These are phyloP conservation scores for Hawksworthiomyces lignivorus DNA, from an alignment of 2,329 filamentous ascomycete genomes.

Conservation along the genomic window DNA sequence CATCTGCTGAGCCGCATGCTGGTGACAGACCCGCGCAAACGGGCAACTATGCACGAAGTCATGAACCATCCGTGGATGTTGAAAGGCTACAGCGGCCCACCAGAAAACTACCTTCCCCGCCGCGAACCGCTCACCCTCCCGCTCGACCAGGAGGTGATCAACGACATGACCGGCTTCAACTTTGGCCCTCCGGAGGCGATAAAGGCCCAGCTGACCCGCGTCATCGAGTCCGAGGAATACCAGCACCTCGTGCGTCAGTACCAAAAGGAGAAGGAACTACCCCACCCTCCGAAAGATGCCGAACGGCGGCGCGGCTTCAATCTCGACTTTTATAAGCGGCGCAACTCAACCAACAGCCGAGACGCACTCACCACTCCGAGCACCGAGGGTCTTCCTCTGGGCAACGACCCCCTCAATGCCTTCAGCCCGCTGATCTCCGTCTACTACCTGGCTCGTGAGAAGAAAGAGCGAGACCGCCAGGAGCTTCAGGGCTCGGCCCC, in stretches of 20 bases:
- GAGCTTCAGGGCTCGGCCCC: slow-evolving; percentile 34
- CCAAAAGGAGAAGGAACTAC: slow-evolving; percentile 57
- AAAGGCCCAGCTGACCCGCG: slow-evolving; percentile 67
- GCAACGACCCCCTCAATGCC: slow-evolving; percentile 83
- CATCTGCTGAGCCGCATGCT: slow-evolving; percentile 91
- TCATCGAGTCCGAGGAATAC: slow-evolving; percentile 93
- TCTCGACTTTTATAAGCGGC: slow-evolving; percentile 94
- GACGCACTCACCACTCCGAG: slow-evolving; percentile 83
- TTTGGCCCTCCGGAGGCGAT: slow-evolving; percentile 86
- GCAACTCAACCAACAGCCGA: slow-evolving; percentile 80
- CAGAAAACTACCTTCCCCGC: slow-evolving; percentile 78
- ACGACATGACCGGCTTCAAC: slow-evolving; percentile 96
- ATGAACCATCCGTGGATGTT: slow-evolving; percentile 94
- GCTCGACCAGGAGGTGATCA: slow-evolving; percentile 73
- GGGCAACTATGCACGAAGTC: slow-evolving; percentile 83
- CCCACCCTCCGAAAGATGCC: slow-evolving; percentile 50
- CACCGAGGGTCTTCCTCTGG: slow-evolving; percentile 72
- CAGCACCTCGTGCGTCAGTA: slow-evolving; percentile 70
- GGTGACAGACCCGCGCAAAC: slow-evolving; percentile 82
- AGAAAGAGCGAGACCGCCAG: slow-evolving; percentile 68
- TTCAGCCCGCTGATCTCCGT: slow-evolving; percentile 88
- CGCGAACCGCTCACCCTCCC: slow-evolving; percentile 82
- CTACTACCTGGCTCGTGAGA: slow-evolving; percentile 94
- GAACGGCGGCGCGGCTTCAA: slow-evolving; percentile 81
- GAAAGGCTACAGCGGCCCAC: slow-evolving; percentile 79